These are phyloP conservation scores for Cephalotrichum gorgonifer DNA, from an alignment of 2,329 filamentous ascomycete genomes.

Conservation along the genomic window DNA sequence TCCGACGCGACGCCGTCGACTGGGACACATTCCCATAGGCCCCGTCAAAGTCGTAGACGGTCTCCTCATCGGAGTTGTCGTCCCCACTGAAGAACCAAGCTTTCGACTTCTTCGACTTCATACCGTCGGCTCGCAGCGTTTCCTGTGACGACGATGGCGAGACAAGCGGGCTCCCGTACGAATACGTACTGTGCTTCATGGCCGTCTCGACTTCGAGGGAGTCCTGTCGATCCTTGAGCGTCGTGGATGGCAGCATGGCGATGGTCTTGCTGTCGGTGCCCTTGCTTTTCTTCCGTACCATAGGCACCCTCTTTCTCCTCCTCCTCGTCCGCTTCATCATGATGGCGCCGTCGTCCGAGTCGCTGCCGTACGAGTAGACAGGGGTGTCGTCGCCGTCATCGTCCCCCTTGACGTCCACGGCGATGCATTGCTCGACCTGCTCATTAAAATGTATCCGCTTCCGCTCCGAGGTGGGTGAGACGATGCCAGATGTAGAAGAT, in stretches of 20 bases:
- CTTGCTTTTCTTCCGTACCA: conserved; percentile 30
- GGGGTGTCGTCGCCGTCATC: conserved; percentile 62
- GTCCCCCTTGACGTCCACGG: conserved; percentile 75
- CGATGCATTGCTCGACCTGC: conserved; percentile 91
- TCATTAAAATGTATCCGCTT: conserved; percentile 96
- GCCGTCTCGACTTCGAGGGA: conserved; percentile 58
- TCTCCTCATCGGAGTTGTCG: conserved; percentile 5
- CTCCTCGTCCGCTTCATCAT: conserved; percentile 67
- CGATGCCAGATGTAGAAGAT: conserved; percentile 57
- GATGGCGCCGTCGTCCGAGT: conserved; percentile 66
- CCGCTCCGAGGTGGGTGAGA: conserved; percentile 53
- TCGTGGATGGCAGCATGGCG: conserved; percentile 78
- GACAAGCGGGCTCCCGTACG: conserved; percentile 37
- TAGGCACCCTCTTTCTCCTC: conserved; percentile 45
- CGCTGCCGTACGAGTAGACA: conserved; percentile 43
- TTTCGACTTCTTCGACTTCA: conserved; percentile 47
- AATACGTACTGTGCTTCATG: conserved; percentile 46
- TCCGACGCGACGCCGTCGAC: conserved; percentile 20
- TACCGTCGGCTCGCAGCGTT: conserved; percentile 49
- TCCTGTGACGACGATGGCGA: conserved; percentile 76
- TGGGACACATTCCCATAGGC: conserved; percentile 7
- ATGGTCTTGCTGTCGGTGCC: conserved; percentile 71
- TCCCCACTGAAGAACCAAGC: conserved; percentile 51
- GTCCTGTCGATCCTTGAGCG: conserved; percentile 72
- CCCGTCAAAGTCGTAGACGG: conserved; percentile 6